Conservation (phyloP, 495 filamentous ascomycete genomes). For the Trichoderma erinaceum region DNA sequence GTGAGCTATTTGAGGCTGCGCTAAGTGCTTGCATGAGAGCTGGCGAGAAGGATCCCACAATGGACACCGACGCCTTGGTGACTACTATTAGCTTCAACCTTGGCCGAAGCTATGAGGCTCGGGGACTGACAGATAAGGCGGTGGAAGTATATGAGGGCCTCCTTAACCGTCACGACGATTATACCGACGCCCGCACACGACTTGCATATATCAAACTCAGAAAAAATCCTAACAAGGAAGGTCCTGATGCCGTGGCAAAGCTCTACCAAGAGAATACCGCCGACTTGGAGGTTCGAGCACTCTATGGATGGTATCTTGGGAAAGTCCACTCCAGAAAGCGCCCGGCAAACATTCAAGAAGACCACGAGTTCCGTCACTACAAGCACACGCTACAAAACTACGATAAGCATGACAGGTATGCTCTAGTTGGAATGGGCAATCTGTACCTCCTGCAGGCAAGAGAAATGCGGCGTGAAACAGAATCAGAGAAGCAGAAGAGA, state of each 20-base stretch:
- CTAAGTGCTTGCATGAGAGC: conserved; percentile 77
- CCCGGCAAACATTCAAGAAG: conserved; percentile 72
- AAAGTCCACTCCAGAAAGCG: conserved; percentile 68
- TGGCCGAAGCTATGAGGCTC: conserved; percentile 89
- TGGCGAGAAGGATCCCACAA: conserved; percentile 56
- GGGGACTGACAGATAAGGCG: conserved; percentile 72
- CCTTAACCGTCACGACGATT: conserved; percentile 74
- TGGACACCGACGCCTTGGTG: conserved; percentile 83
- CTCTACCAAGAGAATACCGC: conserved; percentile 71
- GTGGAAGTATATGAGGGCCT: conserved; percentile 81
- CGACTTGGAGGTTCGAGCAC: conserved; percentile 82
- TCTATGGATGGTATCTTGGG: conserved; percentile 93
- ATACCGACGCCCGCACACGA: conserved; percentile 82
- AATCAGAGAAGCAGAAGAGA: conserved; percentile 83
- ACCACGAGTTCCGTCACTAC: conserved; percentile 85
- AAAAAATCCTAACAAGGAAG: conserved; percentile 77
- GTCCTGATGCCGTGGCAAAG: conserved; percentile 73
- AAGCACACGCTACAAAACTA: conserved; percentile 91
- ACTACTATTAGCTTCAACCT: conserved; percentile 95
- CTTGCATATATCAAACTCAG: conserved; percentile 83
- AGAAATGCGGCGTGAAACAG: conserved; percentile 88
- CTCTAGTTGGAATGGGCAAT: conserved; percentile 94
- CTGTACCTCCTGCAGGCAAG: conserved; percentile 76
- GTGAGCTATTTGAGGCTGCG: conserved; percentile 80
- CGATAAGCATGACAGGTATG: conserved; percentile 95